phyloP scores from a whole-genome alignment of 192 early-diverging fungal genomes.

The Helicostylum pulchrum region DNA sequence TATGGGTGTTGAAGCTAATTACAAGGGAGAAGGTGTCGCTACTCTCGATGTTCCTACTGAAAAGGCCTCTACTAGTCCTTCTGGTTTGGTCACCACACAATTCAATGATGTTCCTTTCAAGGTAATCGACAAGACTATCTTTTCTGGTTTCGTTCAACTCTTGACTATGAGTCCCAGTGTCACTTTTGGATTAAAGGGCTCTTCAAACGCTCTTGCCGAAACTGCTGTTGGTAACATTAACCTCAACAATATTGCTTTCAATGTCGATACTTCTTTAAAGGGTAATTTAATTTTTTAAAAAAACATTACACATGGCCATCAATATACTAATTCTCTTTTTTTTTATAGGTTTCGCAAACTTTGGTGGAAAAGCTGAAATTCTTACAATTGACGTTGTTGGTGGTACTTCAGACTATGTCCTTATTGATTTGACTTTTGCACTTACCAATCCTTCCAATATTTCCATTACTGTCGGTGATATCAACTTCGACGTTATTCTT shows the following conservation, averaged over 20 bases:
- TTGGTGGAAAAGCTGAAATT: constrained; percentile 28
- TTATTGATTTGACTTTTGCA: constrained; percentile 36
- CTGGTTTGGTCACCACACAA: constrained; percentile 20
- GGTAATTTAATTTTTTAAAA: constrained; percentile 24
- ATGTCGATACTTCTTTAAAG: constrained; percentile 33
- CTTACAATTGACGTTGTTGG: constrained; percentile 19
- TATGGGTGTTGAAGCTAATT: constrained; percentile 37
- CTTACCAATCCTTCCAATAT: constrained; percentile 54
- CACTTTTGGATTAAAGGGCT: constrained; percentile 26
- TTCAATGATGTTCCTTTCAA: constrained; percentile 35
- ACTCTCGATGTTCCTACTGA: constrained; percentile 25
- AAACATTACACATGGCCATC: not conserved
- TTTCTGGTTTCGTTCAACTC: constrained; percentile 28
- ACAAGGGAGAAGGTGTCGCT: constrained; percentile 19
- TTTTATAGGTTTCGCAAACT: constrained; percentile 21
- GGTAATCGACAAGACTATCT: constrained; percentile 21
- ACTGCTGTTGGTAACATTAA: constrained; percentile 39
- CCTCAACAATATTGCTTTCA: constrained; percentile 36
- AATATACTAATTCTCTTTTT: not conserved
- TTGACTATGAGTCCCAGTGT: constrained; percentile 21
- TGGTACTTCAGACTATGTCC: constrained; percentile 41
- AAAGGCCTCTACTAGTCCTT: constrained; percentile 20
- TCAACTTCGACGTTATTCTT: constrained; percentile 37
- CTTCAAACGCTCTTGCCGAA: constrained; percentile 26
- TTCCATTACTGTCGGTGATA: constrained; percentile 46